Percentiles rank a stretch among this genome's conserved stretches.
phyloP scores from a whole-genome alignment of 2,329 filamentous ascomycete genomes.

The Teratosphaeria epicoccoides region DNA sequence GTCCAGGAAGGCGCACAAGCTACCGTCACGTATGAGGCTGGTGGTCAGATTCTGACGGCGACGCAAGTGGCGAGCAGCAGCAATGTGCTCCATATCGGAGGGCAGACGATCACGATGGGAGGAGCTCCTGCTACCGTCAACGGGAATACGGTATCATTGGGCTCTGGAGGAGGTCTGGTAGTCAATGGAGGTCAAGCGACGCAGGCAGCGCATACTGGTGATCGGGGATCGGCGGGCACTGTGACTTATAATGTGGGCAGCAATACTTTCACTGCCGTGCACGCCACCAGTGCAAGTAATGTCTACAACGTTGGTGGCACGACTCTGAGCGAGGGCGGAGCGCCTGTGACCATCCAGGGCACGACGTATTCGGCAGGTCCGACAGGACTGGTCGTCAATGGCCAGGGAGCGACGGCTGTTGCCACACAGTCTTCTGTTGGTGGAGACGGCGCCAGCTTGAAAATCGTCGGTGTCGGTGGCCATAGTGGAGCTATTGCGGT shows the following conservation, averaged over 20 bases:
- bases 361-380: neutral
- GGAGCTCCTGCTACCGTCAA: neutral
- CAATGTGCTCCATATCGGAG: neutral
- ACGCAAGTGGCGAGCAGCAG: neutral
- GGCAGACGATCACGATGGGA: neutral
- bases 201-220: neutral
- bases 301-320: neutral
- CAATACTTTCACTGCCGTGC: neutral
- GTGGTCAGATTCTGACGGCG: neutral
- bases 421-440: neutral
- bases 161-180: neutral
- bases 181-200: neutral
- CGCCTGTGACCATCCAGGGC: neutral
- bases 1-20: neutral
- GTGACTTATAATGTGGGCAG: neutral
- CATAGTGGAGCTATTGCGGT: neutral
- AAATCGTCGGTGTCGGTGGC: neutral
- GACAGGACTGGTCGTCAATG: neutral
- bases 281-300: neutral
- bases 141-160: neutral
- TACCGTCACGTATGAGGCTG: neutral
- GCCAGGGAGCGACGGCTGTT: neutral
- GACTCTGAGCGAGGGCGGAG: neutral
- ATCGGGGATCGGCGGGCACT: neutral
- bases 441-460: neutral